A percentile compares a stretch with the other conserved stretches of the same genome.
Evolutionary conservation across 78 protist species (phyloP).

Genomic region (Monocercomonoides exilis): DNA sequence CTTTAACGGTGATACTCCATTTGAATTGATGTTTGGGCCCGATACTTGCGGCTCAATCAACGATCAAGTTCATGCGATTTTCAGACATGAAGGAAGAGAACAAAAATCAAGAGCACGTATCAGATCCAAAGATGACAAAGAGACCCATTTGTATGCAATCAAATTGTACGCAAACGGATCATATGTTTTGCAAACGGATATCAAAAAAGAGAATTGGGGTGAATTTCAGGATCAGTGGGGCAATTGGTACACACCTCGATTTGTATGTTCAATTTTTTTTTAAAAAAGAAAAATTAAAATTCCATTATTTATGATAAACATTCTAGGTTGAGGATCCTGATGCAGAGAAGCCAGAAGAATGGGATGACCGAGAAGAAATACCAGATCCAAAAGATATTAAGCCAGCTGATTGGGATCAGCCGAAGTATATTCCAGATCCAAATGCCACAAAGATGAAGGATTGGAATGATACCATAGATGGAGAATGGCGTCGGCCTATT

Average conservation of each 20-base stretch:
- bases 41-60: slow-evolving; percentile 78
- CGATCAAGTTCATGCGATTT: slow-evolving; percentile 74
- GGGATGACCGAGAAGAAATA: neutral
- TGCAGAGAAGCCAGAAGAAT: neutral
- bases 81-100: slow-evolving; percentile 77
- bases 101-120: slow-evolving; percentile 56
- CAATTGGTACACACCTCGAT: no score
- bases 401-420: slow-evolving; percentile 18
- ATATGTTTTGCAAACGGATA: slow-evolving; percentile 77
- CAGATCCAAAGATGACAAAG: slow-evolving; percentile 54
- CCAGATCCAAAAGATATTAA: neutral
- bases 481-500: slow-evolving; percentile 7
- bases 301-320: no score
- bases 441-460: slow-evolving; percentile 45
- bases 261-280: no score
- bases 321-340: neutral
- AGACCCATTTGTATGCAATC: slow-evolving; percentile 92
- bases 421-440: slow-evolving; percentile 87
- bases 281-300: no score
- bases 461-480: slow-evolving; percentile 29
- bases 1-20: slow-evolving; percentile 69
- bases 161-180: slow-evolving; percentile 79
- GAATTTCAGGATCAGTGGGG: slow-evolving; percentile 28
- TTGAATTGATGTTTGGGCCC: slow-evolving; percentile 85
- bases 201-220: slow-evolving; percentile 67